phyloP scores from a whole-genome alignment of 305 asterid genomes.

The Fraxinus latifolia region DNA sequence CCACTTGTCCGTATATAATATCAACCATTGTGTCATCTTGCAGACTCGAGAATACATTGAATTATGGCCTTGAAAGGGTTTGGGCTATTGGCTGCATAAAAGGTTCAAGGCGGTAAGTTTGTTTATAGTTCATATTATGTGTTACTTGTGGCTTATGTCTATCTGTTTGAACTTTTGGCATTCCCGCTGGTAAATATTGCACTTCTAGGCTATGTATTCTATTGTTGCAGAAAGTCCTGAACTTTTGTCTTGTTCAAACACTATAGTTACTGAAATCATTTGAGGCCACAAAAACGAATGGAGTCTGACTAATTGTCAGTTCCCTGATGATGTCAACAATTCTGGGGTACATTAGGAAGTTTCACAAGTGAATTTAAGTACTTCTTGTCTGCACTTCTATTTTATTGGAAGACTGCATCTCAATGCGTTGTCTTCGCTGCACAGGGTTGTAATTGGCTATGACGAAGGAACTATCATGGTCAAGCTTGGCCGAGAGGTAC shows the following conservation, averaged over 20 bases:
- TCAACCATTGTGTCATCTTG: constrained; percentile 27
- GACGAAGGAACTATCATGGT: constrained; percentile 25
- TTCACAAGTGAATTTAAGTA: not conserved
- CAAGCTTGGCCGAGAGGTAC: constrained; percentile 42
- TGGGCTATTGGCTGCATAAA: constrained; percentile 60
- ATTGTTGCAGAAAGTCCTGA: constrained; percentile 4
- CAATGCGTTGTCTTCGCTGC: not conserved
- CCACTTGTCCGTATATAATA: constrained; percentile 7
- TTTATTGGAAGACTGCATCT: not conserved
- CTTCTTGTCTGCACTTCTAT: not conserved
- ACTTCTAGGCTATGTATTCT: not conserved
- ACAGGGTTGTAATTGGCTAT: constrained; percentile 22
- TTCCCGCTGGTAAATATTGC: constrained; percentile 1
- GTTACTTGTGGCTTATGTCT: constrained; percentile 16
- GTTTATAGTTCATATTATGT: constrained; percentile 22
- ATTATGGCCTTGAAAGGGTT: constrained; percentile 66
- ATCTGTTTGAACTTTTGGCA: constrained; percentile 9
- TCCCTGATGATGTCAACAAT: not conserved
- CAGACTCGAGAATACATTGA: constrained; percentile 60
- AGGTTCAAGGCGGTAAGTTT: constrained; percentile 55
- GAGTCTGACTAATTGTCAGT: not conserved
- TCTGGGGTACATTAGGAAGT: not conserved
- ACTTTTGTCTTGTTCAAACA: constrained; percentile 7
- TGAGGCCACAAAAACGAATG: not conserved
- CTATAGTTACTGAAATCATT: constrained; percentile 1